Conservation (phyloP, 768 basidiomycete genomes). For the Coprinopsis strossmayeri region DNA sequence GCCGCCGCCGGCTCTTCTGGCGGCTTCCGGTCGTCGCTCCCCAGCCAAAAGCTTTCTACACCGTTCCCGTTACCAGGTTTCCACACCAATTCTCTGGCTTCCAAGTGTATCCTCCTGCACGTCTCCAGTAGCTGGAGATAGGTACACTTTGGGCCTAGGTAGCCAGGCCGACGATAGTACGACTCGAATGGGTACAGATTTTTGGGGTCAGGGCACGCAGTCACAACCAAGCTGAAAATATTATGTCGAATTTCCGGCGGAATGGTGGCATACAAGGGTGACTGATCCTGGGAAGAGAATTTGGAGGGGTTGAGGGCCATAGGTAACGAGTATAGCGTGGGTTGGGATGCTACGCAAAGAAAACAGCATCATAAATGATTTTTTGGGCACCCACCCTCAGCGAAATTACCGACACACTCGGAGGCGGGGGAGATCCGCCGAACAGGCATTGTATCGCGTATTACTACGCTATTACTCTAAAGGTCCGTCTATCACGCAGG, state of each 20-base stretch:
- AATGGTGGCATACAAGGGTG: background rate
- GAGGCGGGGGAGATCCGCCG: too few species aligned
- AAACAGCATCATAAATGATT: too few species aligned
- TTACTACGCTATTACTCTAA: too few species aligned
- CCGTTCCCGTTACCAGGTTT: background rate
- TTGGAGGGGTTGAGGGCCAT: background rate
- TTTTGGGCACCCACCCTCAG: too few species aligned
- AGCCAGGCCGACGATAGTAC: background rate
- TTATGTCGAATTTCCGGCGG: background rate
- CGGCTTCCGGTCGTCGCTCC: background rate
- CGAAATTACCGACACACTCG: too few species aligned
- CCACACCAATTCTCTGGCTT: background rate
- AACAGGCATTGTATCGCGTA: too few species aligned
- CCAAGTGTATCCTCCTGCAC: background rate
- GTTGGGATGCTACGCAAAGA: too few species aligned
- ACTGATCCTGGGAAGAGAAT: background rate
- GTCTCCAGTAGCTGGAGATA: background rate
- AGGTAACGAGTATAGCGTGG: too few species aligned
- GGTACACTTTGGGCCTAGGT: background rate
- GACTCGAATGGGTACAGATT: background rate
- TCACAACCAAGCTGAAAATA: background rate
- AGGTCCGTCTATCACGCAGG: too few species aligned
- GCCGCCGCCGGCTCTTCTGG: background rate
- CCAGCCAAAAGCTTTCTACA: background rate
- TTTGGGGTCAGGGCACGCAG: background rate